These are phyloP conservation scores for Phaffomyces antillensis DNA, from an alignment of 805 yeast genomes.

Conservation along the genomic window DNA sequence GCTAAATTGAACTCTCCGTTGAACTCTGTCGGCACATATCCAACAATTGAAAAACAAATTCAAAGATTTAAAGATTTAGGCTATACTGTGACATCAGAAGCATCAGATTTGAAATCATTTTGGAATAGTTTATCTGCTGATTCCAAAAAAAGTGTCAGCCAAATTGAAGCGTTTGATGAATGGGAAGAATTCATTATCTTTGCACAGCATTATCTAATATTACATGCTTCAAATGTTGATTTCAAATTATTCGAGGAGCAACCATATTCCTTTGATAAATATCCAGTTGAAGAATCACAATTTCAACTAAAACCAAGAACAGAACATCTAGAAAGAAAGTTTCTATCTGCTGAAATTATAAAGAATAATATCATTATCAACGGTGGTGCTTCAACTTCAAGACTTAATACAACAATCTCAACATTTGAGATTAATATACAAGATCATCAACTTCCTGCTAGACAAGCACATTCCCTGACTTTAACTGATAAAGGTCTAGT, in stretches of 20 bases:
- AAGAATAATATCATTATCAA: conserved; percentile 18
- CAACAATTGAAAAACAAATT: conserved; percentile 41
- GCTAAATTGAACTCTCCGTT: conserved; percentile 58
- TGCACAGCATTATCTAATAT: conserved; percentile 65
- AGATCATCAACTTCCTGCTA: conserved; percentile 21
- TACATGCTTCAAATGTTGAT: conserved; percentile 49
- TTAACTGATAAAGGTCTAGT: conserved; percentile 24
- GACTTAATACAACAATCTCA: conserved; percentile 18
- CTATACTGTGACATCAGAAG: conserved; percentile 38
- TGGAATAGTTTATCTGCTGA: conserved; percentile 46
- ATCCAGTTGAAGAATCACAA: not conserved
- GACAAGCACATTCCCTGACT: conserved; percentile 56
- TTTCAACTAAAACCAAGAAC: conserved; percentile 4
- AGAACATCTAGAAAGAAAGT: conserved; percentile 11
- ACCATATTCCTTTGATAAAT: not conserved
- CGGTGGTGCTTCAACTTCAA: conserved; percentile 30
- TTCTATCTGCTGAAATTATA: conserved; percentile 5
- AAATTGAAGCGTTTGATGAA: conserved; percentile 70
- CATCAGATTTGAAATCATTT: conserved; percentile 46
- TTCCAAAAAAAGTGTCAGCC: conserved; percentile 33
- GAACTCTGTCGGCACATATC: conserved; percentile 54
- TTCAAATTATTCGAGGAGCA: conserved; percentile 1
- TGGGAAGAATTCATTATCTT: conserved; percentile 75
- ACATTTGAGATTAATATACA: conserved; percentile 6
- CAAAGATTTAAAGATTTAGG: conserved; percentile 42